Conservation (phyloP, 371 early-diverging fungal species). For the Encephalitozoon hellem region DNA sequence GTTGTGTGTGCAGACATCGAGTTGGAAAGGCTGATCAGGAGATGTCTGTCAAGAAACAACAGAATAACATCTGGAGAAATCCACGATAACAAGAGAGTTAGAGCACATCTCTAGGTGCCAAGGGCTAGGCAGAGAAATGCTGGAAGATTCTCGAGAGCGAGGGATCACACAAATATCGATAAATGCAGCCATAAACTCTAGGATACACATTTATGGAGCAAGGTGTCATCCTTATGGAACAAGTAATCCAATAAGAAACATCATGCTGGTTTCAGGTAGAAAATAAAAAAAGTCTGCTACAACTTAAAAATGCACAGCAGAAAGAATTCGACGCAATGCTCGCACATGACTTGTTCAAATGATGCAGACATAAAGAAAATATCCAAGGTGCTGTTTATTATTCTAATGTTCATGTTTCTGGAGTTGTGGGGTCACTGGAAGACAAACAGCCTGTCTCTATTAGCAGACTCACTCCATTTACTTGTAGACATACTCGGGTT, state of each 20-base stretch:
- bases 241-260: not conserved
- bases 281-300: not conserved
- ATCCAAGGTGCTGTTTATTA: conserved; percentile 27
- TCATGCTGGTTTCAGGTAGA: not conserved
- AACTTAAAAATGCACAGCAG: not conserved
- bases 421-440: conserved; percentile 56
- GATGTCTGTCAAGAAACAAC: conserved; percentile 35
- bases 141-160: not conserved
- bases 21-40: conserved; percentile 18
- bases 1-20: not conserved
- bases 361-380: conserved; percentile 48
- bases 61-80: conserved; percentile 17
- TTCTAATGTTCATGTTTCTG: conserved; percentile 49
- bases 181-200: not conserved
- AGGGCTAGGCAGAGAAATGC: conserved; percentile 27
- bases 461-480: conserved; percentile 54
- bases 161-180: not conserved
- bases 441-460: conserved; percentile 46
- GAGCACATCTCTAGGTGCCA: conserved; percentile 16
- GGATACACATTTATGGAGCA: not conserved
- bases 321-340: not conserved
- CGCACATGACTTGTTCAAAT: conserved; percentile 27
- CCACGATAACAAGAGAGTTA: conserved; percentile 3
- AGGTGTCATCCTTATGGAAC: not conserved
- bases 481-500: conserved; percentile 55